Conservation (phyloP, 805 yeast genomes). For the Candida namnaoensis region DNA sequence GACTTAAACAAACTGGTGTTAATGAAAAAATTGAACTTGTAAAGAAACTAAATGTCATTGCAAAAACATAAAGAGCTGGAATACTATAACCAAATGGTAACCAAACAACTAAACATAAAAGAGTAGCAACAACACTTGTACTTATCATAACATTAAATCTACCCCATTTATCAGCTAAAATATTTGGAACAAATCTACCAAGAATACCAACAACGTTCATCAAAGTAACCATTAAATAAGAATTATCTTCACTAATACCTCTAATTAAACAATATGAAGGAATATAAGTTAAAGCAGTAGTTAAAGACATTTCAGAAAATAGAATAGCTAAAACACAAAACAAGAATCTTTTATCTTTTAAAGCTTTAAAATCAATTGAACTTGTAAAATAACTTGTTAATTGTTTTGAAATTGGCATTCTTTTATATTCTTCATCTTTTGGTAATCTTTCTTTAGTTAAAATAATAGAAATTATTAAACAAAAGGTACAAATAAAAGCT, state of each 20-base stretch:
- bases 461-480: constrained; percentile 15
- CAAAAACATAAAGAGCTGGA: constrained; percentile 28
- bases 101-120: constrained; percentile 28
- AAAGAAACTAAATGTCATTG: constrained; percentile 39
- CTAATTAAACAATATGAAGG: constrained; percentile 32
- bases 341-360: constrained; percentile 35
- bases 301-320: constrained; percentile 36
- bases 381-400: constrained; percentile 7
- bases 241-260: constrained; percentile 17
- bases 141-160: constrained; percentile 36
- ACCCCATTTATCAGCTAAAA: constrained; percentile 30
- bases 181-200: constrained; percentile 25
- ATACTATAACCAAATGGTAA: constrained; percentile 25
- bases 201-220: constrained; percentile 24
- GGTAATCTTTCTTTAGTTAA: constrained; percentile 11
- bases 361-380: constrained; percentile 25
- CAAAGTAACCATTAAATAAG: constrained; percentile 33
- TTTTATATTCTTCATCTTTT: not conserved
- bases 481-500: constrained; percentile 29
- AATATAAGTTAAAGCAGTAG: constrained; percentile 37
- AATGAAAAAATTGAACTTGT: constrained; percentile 43
- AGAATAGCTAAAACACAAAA: constrained; percentile 33
- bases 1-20: constrained; percentile 47
- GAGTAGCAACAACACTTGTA: constrained; percentile 21
- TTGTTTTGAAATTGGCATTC: not conserved